phyloP scores from a whole-genome alignment of 306 rosid species.

The Dalbergia cultrata region DNA sequence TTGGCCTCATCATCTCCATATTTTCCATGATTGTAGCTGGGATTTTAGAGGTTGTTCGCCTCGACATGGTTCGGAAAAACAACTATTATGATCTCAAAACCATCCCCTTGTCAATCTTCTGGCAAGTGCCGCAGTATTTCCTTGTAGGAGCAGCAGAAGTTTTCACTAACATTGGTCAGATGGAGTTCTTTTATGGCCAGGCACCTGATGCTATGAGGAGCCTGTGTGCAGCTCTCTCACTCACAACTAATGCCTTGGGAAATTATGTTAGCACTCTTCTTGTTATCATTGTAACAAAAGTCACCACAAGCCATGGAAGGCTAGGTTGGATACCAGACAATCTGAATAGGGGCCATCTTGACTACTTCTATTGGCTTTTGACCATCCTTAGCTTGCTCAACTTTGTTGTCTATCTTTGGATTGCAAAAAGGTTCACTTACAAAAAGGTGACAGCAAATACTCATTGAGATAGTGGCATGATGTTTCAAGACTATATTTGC shows the following conservation, averaged over 20 bases:
- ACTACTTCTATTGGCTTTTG: slow-evolving; percentile 75
- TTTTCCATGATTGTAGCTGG: slow-evolving; percentile 78
- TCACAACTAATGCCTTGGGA: slow-evolving; percentile 70
- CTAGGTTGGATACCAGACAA: slow-evolving; percentile 82
- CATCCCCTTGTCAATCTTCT: slow-evolving; percentile 73
- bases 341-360: slow-evolving; percentile 79
- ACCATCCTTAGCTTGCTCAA: slow-evolving; percentile 67
- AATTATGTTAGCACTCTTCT: slow-evolving; percentile 73
- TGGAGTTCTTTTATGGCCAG: slow-evolving; percentile 74
- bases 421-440: slow-evolving; percentile 67
- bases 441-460: slow-evolving; percentile 52
- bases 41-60: slow-evolving; percentile 66
- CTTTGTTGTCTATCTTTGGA: slow-evolving; percentile 62
- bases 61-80: slow-evolving; percentile 53
- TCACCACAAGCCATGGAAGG: slow-evolving; percentile 62
- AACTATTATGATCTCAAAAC: slow-evolving; percentile 59
- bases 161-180: slow-evolving; percentile 71
- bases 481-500: not conserved
- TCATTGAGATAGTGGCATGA: slow-evolving; percentile 15
- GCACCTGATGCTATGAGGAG: slow-evolving; percentile 90
- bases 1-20: slow-evolving; percentile 70
- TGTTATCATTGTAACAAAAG: slow-evolving; percentile 62
- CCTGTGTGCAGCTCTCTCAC: slow-evolving; percentile 73
- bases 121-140: slow-evolving; percentile 83
- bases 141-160: slow-evolving; percentile 76